Evolutionary conservation across 345 rosid genomes (phyloP), one percentile per base, ranked within the genome.

Genomic region (Dimocarpus longan): DNA sequence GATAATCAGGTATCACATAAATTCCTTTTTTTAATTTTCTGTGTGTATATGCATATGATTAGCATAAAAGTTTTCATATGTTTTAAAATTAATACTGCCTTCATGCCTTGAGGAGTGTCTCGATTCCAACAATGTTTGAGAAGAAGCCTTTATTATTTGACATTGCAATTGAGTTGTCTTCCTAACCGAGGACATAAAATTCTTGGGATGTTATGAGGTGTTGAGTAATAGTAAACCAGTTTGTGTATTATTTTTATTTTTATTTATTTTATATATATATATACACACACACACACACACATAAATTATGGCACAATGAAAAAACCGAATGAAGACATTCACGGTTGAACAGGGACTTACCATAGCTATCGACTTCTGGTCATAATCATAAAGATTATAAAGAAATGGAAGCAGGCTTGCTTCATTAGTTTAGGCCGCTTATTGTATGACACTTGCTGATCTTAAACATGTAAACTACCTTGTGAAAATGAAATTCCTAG

Each of bases 1-100:
- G 99, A 96, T 86, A 94, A 89, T 86, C 98, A 94, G 95, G 98
- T 94, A 87, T 64, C 16, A 24, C 48, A 21, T 21, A 39, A 28
- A 70, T 18, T 13, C 59, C 52, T 68, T 4, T 11, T 15, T 46
- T 26, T 26, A 26, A 26, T 26, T 26, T 26, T 26, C 28, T 26
- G 28, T 1, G 28, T 26, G 28, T 26, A 26, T 26, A 26, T 26
- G 28, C 76, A 13, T 21, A 15, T 26, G 15, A 56, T n/a, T 67
- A 43, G 66, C n/a, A 9, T 59, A 26, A 46, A 12, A 13, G 24
- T 40, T 66, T 66, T 44, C 24, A 39, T 40, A 18, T 22, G 43
- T 59, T 39, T 40, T 10, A 18, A 21, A 74, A 4, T 66, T 19
- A 24, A 39, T 44, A 10, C 62, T 13, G 65, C 21, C 19, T 57